These are phyloP conservation scores for Pseudogymnoascus pannorum DNA, from an alignment of 2,329 filamentous ascomycete genomes.

Conservation along the genomic window DNA sequence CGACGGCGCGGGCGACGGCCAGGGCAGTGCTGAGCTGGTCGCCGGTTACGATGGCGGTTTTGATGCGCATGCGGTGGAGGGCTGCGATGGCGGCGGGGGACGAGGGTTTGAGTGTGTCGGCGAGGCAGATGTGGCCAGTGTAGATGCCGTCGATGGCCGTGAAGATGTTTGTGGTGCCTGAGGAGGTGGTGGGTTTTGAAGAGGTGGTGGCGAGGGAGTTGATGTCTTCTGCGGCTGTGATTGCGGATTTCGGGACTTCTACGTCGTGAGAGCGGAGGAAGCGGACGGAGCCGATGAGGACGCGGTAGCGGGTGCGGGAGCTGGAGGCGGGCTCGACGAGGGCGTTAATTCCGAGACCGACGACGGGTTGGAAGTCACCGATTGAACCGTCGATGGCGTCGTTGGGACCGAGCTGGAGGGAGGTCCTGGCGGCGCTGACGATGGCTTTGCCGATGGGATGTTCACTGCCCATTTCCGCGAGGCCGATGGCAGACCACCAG, in stretches of 20 bases:
- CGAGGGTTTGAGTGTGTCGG: conserved; percentile 85
- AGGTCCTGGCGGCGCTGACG: conserved; percentile 62
- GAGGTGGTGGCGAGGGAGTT: conserved; percentile 38
- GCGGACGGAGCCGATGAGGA: conserved; percentile 75
- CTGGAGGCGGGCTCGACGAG: conserved; percentile 66
- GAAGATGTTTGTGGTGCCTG: conserved; percentile 85
- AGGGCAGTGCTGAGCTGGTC: conserved; percentile 80
- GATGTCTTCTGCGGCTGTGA: conserved; percentile 55
- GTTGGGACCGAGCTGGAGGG: conserved; percentile 66
- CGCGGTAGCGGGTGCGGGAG: conserved; percentile 65
- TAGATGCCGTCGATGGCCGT: conserved; percentile 78
- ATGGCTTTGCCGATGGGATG: conserved; percentile 94
- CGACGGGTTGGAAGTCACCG: conserved; percentile 73
- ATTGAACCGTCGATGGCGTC: conserved; percentile 74
- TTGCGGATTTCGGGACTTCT: conserved; percentile 53
- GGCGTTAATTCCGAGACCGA: conserved; percentile 81
- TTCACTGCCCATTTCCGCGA: conserved; percentile 93
- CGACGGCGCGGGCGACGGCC: conserved; percentile 74
- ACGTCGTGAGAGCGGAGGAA: conserved; percentile 70
- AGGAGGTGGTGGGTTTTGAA: conserved; percentile 31
- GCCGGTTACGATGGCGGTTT: conserved; percentile 86
- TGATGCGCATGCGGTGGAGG: conserved; percentile 76
- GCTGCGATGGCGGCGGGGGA: conserved; percentile 75
- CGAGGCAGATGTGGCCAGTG: conserved; percentile 73
- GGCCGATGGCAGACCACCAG: conserved; percentile 94